Conservation (phyloP, 352 stramenopile species). For the Globisporangium apiculatum region DNA sequence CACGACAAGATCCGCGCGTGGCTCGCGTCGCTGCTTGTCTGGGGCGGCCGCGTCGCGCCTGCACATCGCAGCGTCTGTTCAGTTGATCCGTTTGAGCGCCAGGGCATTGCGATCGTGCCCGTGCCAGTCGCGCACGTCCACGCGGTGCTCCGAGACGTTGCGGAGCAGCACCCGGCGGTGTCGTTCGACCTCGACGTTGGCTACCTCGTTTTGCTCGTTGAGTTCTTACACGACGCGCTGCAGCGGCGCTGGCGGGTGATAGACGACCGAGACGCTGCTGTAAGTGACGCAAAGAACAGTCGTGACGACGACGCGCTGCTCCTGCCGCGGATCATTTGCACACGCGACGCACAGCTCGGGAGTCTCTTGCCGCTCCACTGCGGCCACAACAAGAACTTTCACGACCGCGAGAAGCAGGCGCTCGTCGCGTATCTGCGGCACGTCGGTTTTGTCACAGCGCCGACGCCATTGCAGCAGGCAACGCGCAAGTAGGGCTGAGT, state of each 20-base stretch:
- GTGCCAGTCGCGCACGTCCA: constrained; percentile 52
- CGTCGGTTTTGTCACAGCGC: constrained; percentile 23
- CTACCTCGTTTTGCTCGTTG: constrained; percentile 63
- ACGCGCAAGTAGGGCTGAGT: no score
- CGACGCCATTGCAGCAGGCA: background rate
- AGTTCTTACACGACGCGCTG: constrained; percentile 69
- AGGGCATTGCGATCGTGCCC: constrained; percentile 60
- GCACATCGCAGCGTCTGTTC: constrained; percentile 26
- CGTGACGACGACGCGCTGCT: constrained; percentile 4
- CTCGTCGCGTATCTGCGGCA: constrained; percentile 52
- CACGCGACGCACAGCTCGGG: constrained; percentile 29
- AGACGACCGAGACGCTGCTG: constrained; percentile 18
- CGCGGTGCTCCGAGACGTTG: constrained; percentile 37
- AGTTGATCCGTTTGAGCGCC: constrained; percentile 57
- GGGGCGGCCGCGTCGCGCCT: constrained; percentile 47
- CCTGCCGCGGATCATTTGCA: constrained; percentile 26
- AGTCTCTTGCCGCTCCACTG: constrained; percentile 69
- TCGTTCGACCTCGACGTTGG: constrained; percentile 75
- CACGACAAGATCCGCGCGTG: constrained; percentile 81
- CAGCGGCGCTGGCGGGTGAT: constrained; percentile 41
- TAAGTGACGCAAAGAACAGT: background rate
- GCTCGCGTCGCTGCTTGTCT: constrained; percentile 64
- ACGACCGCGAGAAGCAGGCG: constrained; percentile 60
- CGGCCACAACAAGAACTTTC: constrained; percentile 83
- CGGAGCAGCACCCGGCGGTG: constrained; percentile 46